phyloP scores from a whole-genome alignment of 2,329 filamentous ascomycete species.

The Venturia aucupariae region DNA sequence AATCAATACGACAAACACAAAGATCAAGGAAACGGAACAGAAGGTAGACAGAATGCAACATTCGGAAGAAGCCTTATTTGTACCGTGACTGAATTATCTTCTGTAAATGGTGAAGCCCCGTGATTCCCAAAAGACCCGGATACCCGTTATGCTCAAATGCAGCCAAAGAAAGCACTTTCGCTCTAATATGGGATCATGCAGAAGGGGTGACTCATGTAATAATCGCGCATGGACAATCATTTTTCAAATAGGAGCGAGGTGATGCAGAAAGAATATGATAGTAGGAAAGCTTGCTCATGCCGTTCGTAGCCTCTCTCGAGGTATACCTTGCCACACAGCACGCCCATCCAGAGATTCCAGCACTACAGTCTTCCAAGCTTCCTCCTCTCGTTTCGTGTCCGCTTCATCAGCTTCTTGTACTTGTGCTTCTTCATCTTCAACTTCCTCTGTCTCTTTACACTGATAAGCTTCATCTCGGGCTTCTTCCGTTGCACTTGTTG shows the following conservation, averaged over 20 bases:
- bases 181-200: not conserved
- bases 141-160: not conserved
- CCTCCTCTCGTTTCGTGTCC: constrained; percentile 77
- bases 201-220: not conserved
- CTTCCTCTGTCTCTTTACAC: constrained; percentile 84
- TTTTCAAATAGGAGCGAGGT: not conserved
- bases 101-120: no score
- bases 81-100: no score
- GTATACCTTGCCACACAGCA: not conserved
- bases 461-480: constrained; percentile 65
- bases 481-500: constrained; percentile 23
- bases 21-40: no score
- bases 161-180: not conserved
- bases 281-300: not conserved
- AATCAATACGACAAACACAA: no score
- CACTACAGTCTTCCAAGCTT: constrained; percentile 49
- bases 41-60: no score
- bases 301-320: not conserved
- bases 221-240: not conserved
- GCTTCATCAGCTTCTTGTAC: constrained; percentile 98
- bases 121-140: not conserved
- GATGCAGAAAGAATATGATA: not conserved
- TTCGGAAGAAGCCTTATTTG: no score
- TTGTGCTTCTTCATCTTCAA: constrained; percentile 99
- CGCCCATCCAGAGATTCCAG: not conserved